phyloP scores from a whole-genome alignment of 768 basidiomycete genomes.

The Suillus brevipes region DNA sequence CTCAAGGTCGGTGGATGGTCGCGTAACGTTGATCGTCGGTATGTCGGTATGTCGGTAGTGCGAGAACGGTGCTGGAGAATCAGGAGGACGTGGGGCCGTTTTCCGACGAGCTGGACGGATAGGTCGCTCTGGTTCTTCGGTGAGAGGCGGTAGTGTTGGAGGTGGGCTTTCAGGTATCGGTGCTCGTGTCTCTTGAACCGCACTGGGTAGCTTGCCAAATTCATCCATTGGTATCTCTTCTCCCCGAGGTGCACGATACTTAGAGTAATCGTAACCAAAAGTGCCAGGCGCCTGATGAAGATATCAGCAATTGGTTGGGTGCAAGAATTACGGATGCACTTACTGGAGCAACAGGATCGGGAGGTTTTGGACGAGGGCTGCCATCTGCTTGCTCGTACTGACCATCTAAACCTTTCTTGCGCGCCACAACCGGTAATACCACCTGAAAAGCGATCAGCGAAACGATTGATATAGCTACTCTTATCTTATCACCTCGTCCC shows the following conservation, averaged over 20 bases:
- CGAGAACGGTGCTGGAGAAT: slow-evolving; percentile 64
- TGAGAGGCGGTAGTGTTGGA: slow-evolving; percentile 17
- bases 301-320: slow-evolving; percentile 11
- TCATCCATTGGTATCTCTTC: slow-evolving; percentile 65
- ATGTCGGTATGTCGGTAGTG: slow-evolving; percentile 43
- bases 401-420: slow-evolving; percentile 76
- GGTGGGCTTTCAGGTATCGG: slow-evolving; percentile 18
- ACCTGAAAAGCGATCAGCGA: slow-evolving; percentile 47
- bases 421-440: slow-evolving; percentile 79
- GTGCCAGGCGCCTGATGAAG: slow-evolving; percentile 70
- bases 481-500: slow-evolving; percentile 66
- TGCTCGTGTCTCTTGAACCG: slow-evolving; percentile 19
- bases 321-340: slow-evolving; percentile 1
- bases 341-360: slow-evolving; percentile 19
- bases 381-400: slow-evolving; percentile 71
- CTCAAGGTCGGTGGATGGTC: slow-evolving; percentile 31
- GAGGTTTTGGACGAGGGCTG: slow-evolving; percentile 54
- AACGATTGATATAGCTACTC: slow-evolving; percentile 24
- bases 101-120: slow-evolving; percentile 22
- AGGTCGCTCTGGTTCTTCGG: slow-evolving; percentile 33
- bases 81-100: slow-evolving; percentile 32
- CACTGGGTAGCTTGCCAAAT: slow-evolving; percentile 47
- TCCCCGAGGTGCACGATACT: slow-evolving; percentile 54
- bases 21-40: slow-evolving; percentile 34
- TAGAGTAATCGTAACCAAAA: slow-evolving; percentile 75